Evolutionary conservation across 805 yeast species (phyloP), one percentile per base, ranked within the genome.

Genomic region (Yamadazyma kitorensis): DNA sequence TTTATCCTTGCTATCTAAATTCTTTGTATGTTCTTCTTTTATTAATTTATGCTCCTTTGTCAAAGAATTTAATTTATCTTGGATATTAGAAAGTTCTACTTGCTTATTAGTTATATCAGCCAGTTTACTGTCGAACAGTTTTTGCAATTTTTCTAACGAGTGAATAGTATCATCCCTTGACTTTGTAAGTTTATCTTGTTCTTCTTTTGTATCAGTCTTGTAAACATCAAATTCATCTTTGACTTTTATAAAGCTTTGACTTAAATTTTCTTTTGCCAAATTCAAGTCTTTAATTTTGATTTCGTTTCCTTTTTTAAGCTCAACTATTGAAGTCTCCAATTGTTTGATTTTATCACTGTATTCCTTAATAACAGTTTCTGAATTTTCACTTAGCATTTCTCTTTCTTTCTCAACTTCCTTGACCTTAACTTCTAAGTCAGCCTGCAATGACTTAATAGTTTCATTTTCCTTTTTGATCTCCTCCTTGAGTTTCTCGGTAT

Each of bases 381-480:
- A 75, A 31, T 59, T 70, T 34, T 72, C 72, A 34, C 66, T 66
- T 9, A 74, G 48, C 45, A 70, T 53, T 9, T 54, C 58, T 35
- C 82, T 57, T 45, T 76, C 82, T 21, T 60, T 61, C 30, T 76
- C 82, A 39, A 76, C 66, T 27, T 71, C 79, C 25, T 53, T 40
- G 1, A 46, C 44, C 40, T 70, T 75, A 13, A 45, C 43, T 13
- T 57, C 59, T 27, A 75, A 42, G 2, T 65, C 62, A 1, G 50
- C 41, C 17, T 61, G 58, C 27, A 70, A 44, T 0, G 38, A 29
- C 9, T 39, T 28, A 4, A 68, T 47, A 18, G 61, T 62, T 4
- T 34, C 35, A 28, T 64, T 60, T 10, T 60, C 40, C 1, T 49
- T 43, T 2, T 46, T 29, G 1, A 61, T 28, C 16, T 43, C 45